These are phyloP conservation scores for Chenopodium album DNA, from an alignment of 148 eudicot species.

Conservation along the genomic window DNA sequence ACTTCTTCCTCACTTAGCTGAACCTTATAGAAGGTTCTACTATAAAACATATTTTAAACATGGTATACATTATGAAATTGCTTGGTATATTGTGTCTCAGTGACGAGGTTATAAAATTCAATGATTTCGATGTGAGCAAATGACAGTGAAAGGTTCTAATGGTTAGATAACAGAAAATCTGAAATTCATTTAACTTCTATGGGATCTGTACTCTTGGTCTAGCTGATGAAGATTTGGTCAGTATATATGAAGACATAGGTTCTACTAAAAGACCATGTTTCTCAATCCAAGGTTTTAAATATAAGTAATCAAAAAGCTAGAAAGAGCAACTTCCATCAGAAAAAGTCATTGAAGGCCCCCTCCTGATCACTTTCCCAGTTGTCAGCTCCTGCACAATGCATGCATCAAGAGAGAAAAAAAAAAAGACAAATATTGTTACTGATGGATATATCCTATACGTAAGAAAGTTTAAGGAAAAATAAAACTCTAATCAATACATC, in stretches of 20 bases:
- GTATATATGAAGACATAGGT: conserved; percentile 22
- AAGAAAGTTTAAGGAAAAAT: conserved; percentile 20
- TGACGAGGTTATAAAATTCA: conserved; percentile 6
- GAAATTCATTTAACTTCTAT: neutral
- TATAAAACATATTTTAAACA: neutral
- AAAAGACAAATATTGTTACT: conserved; percentile 48
- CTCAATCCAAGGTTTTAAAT: conserved; percentile 19
- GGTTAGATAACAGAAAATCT: neutral
- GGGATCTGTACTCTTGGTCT: conserved; percentile 17
- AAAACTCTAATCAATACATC: conserved; percentile 15
- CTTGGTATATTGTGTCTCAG: neutral
- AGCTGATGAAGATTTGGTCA: conserved; percentile 23
- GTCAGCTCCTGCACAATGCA: conserved; percentile 86
- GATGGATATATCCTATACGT: conserved; percentile 18
- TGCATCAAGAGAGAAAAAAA: conserved; percentile 54
- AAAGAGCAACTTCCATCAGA: conserved; percentile 71
- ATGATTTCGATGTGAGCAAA: neutral
- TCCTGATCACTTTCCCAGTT: conserved; percentile 93
- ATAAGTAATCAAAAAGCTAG: conserved; percentile 33
- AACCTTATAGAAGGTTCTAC: conserved; percentile 7
- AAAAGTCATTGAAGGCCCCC: conserved; percentile 97
- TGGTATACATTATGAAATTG: neutral
- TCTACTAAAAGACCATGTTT: conserved; percentile 25
- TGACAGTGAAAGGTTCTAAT: conserved; percentile 15
- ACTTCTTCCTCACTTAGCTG: neutral